Evolutionary conservation across 2,329 filamentous ascomycete genomes (phyloP), one percentile per base, ranked within the genome.

Genomic region (Ascocoryne sarcoides): DNA sequence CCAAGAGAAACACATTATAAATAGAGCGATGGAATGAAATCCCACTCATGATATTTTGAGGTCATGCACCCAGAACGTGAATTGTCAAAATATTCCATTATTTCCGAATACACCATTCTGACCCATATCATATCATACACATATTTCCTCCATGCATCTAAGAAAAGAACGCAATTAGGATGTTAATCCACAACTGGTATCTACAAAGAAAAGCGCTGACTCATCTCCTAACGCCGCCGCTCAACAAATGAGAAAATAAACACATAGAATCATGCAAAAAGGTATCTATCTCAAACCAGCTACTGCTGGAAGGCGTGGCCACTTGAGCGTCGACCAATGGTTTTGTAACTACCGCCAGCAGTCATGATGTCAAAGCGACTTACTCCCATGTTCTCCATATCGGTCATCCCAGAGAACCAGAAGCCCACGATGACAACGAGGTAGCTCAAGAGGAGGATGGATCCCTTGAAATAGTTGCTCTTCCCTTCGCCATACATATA

Each of bases 391-490:
- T 35, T 29, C 17, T 58, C 47, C 8, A 58, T 37, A 43, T 59
- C 56, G 1, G 56, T 58, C 51, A 55, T 77, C 19, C 76, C 69
- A 38, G 86, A 87, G 44, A 94, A 83, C 65, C 87, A 96, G 68
- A 93, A 98, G 1, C 92, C 92, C 32, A 86, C 76, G 19, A 95
- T 69, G 36, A 98, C 87, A 19, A 96, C 92, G 17, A 96, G 64
- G 61, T 98, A 98, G 23, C 86, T 92, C 37, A 98, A 69, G 48
- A 96, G 79, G 38, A 98, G 71, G 53, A 96, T 95, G 50, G 86
- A 94, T 37, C 92, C 92, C 68, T 98, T 98, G 77, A 98, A 98
- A 65, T 98, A 98, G 64, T 98, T 98, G 69, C 89, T 96, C 76
- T 98, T 98, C 30, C 92, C 92, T 65, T 98, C 92, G 37, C 90